Evolutionary conservation across 2,329 filamentous ascomycete genomes (phyloP).

Genomic region (Alternaria ventricosa): DNA sequence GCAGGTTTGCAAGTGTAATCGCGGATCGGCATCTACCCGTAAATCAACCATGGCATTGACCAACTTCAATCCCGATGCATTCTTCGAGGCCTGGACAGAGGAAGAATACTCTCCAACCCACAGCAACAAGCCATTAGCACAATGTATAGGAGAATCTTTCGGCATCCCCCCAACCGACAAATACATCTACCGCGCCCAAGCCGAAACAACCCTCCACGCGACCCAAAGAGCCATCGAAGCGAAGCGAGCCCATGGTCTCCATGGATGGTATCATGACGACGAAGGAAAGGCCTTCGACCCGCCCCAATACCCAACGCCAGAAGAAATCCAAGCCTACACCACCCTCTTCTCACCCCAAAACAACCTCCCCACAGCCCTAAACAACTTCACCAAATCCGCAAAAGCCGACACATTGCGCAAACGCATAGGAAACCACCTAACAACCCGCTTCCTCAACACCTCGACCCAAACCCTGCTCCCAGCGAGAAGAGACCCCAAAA

Average conservation of each 20-base stretch:
- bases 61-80: conserved; percentile 54
- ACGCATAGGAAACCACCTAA: conserved; percentile 63
- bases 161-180: conserved; percentile 53
- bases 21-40: neutral
- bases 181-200: conserved; percentile 60
- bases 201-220: conserved; percentile 58
- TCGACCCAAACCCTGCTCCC: conserved; percentile 31
- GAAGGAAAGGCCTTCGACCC: conserved; percentile 41
- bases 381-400: conserved; percentile 68
- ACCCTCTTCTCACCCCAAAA: conserved; percentile 69
- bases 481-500: conserved; percentile 11
- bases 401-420: conserved; percentile 67
- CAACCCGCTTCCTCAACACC: conserved; percentile 54
- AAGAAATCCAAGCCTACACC: conserved; percentile 71
- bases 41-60: conserved; percentile 28
- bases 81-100: conserved; percentile 53
- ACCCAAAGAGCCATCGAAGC: conserved; percentile 58
- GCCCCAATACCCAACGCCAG: conserved; percentile 22
- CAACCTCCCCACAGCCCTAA: conserved; percentile 67
- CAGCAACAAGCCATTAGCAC: conserved; percentile 46
- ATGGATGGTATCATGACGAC: conserved; percentile 59
- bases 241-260: conserved; percentile 55
- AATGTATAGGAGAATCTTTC: conserved; percentile 57
- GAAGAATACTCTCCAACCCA: conserved; percentile 39
- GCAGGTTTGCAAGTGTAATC: neutral